Conservation (phyloP, 1,139 yeast species). For the Zygosaccharomyces sapae region DNA sequence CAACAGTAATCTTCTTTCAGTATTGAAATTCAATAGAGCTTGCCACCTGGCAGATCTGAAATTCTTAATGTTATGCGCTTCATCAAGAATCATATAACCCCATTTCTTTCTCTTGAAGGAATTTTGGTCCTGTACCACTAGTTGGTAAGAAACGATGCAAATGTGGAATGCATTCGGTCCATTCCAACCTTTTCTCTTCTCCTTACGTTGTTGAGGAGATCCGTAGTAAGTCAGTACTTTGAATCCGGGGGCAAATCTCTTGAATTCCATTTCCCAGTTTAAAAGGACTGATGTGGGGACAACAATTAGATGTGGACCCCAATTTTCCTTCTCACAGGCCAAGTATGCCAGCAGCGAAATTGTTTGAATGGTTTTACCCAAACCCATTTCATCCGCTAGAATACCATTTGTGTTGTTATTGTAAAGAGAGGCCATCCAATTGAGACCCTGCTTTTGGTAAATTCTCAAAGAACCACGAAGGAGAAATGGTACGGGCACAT, state of each 20-base stretch:
- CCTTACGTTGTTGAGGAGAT: constrained; percentile 95
- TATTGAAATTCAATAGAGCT: constrained; percentile 86
- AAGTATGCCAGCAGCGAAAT: constrained; percentile 80
- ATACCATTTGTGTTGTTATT: constrained; percentile 94
- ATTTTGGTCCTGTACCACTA: constrained; percentile 93
- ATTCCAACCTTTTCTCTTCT: constrained; percentile 96
- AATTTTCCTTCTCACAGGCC: constrained; percentile 87
- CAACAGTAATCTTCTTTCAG: constrained; percentile 77
- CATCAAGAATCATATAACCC: constrained; percentile 96
- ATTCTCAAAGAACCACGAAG: constrained; percentile 80
- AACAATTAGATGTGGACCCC: constrained; percentile 97
- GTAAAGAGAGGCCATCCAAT: constrained; percentile 93
- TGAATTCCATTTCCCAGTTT: constrained; percentile 99
- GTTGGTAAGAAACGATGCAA: constrained; percentile 92
- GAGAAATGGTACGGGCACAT: constrained; percentile 69
- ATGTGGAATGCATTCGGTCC: constrained; percentile 94
- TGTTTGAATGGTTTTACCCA: constrained; percentile 96
- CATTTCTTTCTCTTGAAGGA: constrained; percentile 88
- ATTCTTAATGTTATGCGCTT: constrained; percentile 96
- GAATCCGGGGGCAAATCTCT: constrained; percentile 96
- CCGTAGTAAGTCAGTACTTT: constrained; percentile 95
- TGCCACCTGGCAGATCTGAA: constrained; percentile 97
- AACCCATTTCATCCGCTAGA: constrained; percentile 98
- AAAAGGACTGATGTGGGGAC: constrained; percentile 99
- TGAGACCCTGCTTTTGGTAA: constrained; percentile 93